These are phyloP conservation scores for Cladosporium phlei DNA, from an alignment of 2,329 filamentous ascomycete species.

Conservation along the genomic window DNA sequence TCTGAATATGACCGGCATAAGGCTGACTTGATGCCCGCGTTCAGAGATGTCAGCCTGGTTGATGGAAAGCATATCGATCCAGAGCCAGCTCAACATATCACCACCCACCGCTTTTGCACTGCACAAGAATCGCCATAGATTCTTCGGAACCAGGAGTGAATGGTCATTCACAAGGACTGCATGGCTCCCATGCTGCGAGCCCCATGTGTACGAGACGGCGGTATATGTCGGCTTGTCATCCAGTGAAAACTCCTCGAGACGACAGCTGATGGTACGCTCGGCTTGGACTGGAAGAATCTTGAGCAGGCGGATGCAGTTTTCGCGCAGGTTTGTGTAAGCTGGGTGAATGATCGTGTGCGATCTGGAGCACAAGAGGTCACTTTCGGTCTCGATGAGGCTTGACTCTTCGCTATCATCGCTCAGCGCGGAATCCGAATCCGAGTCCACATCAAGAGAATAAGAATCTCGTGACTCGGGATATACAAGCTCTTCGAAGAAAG, in stretches of 20 bases:
- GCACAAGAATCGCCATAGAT: constrained; percentile 14
- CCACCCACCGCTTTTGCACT: neutral
- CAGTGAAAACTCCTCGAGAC: neutral
- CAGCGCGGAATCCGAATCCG: no score
- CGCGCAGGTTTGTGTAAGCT: no score
- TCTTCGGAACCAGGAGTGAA: constrained; percentile 9
- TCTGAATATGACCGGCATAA: constrained; percentile 18
- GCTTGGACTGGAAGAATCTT: no score
- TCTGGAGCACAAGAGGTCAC: no score
- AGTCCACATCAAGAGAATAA: no score
- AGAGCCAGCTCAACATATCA: constrained; percentile 4
- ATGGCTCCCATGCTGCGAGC: neutral
- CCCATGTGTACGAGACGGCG: constrained; percentile 18
- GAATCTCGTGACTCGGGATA: no score
- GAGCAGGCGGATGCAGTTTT: no score
- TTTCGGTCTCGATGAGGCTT: no score
- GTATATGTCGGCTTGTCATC: neutral
- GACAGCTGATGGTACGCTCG: no score
- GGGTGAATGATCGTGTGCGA: no score
- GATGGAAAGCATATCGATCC: constrained; percentile 20
- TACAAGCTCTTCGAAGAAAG: no score
- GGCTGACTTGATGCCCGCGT: constrained; percentile 15
- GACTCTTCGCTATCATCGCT: no score
- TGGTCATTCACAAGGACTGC: constrained; percentile 9
- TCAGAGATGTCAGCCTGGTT: constrained; percentile 15